Conservation (phyloP, 352 stramenopile genomes). For the Pythium oligandrum region DNA sequence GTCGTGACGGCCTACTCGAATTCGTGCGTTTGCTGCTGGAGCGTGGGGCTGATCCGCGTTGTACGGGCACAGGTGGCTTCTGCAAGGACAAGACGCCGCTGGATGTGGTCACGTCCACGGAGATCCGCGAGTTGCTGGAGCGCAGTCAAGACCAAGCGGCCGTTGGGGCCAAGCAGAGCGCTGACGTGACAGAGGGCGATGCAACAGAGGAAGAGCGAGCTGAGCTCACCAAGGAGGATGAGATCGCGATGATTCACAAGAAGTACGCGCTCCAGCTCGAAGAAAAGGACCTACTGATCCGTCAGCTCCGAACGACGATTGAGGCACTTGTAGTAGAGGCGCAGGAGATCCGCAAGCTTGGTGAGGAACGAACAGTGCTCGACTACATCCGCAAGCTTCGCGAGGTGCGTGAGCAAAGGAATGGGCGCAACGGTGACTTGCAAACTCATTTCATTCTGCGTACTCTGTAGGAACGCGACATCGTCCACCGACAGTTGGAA, state of each 20-base stretch:
- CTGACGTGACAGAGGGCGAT: neutral
- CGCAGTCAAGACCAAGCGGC: slow-evolving; percentile 11
- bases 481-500: slow-evolving; percentile 61
- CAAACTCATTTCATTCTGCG: neutral
- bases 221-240: neutral
- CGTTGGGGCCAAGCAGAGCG: slow-evolving; percentile 1
- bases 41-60: slow-evolving; percentile 32
- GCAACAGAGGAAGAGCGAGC: neutral
- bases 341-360: slow-evolving; percentile 73
- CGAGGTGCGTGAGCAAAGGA: slow-evolving; percentile 26
- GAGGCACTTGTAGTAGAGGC: slow-evolving; percentile 67
- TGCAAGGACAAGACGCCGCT: slow-evolving; percentile 50
- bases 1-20: slow-evolving; percentile 43
- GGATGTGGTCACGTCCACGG: slow-evolving; percentile 47
- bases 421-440: neutral
- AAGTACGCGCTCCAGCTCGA: slow-evolving; percentile 57
- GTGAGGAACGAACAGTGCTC: slow-evolving; percentile 73
- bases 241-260: slow-evolving; percentile 5
- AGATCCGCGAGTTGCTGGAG: slow-evolving; percentile 32
- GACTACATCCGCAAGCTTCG: slow-evolving; percentile 83
- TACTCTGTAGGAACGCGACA: slow-evolving; percentile 42
- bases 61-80: slow-evolving; percentile 41
- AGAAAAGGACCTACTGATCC: slow-evolving; percentile 79
- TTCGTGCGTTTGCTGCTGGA: slow-evolving; percentile 49
- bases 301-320: slow-evolving; percentile 76